Base-by-base conservation (phyloP, 2,329 filamentous ascomycete species). In the Pezicula rhizophila region DNA sequence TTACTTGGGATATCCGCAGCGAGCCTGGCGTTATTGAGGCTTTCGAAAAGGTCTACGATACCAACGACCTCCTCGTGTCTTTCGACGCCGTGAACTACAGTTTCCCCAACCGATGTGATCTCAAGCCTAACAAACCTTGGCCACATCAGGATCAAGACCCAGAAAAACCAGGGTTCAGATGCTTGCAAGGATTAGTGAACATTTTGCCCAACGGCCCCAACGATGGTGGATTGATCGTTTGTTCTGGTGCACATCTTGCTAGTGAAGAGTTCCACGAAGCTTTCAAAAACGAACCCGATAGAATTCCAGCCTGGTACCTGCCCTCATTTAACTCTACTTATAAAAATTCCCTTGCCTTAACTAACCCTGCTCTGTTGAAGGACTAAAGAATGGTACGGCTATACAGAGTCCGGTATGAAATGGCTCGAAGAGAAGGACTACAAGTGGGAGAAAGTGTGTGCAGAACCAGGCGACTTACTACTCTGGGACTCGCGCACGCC, bases 141-240 rank as follows among this genome's bases (percentile, higher is more conserved):
- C 69, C 70, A 3, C 71, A 73, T 54, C 69, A 73, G 40, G 71
- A 74, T 48, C 70, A 74, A 52, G 67, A 72, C 46, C 71, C 68
- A 1, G 61, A 60, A 5, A 68, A 65, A 54, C 65, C 65, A 12
- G 75, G 74, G 0, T 75, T 78, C 58, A 67, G 72, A 2, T 78
- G 75, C 53, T 63, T 75, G 2, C 75, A 78, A 51, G 75, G 75
- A 4, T 64, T 78, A 0, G 70, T 78, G 2, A 78, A 78, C 57
- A 54, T 68, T 5, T 58, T 53, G 26, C 65, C 64, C 17, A 65
- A 61, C 38, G 65, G 65, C 3, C 59, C 61, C n/a, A 58, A 65
- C 8, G 65, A 68, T 15, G 65, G 65, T 2, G 66, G 65, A 1
- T 55, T 68, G 3, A 61, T 66, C 26, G 64, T 69, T 5, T 68